Conservation (phyloP, 2,329 filamentous ascomycete species). For the Fusarium buharicum region DNA sequence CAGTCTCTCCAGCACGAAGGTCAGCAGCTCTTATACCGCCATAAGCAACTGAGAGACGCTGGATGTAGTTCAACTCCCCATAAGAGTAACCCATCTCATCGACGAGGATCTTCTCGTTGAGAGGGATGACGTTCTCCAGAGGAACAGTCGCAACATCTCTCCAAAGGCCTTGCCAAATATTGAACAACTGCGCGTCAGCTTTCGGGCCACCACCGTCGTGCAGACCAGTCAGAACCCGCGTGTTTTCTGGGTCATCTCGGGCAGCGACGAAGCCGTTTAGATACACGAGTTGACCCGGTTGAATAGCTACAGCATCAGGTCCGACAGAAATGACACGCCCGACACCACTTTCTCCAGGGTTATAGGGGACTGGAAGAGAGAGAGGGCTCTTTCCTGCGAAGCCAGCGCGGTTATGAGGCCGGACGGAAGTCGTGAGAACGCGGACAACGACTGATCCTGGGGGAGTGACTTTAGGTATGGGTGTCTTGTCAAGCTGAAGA, state of each 20-base stretch:
- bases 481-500: slow-evolving; percentile 9
- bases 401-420: slow-evolving; percentile 20
- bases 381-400: slow-evolving; percentile 26
- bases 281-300: slow-evolving; percentile 28
- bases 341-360: slow-evolving; percentile 6
- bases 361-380: slow-evolving; percentile 8
- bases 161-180: slow-evolving; percentile 31
- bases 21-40: slow-evolving; percentile 17
- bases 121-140: slow-evolving; percentile 13
- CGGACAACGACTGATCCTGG: slow-evolving; percentile 27
- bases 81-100: slow-evolving; percentile 29
- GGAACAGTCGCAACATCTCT: slow-evolving; percentile 15
- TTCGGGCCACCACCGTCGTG: slow-evolving; percentile 16
- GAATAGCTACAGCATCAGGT: slow-evolving; percentile 11
- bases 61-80: slow-evolving; percentile 29
- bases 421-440: slow-evolving; percentile 23
- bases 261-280: slow-evolving; percentile 23
- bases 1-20: slow-evolving; percentile 18
- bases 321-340: slow-evolving; percentile 26
- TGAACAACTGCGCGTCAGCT: slow-evolving; percentile 18
- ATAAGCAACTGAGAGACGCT: slow-evolving; percentile 30
- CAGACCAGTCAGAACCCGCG: slow-evolving; percentile 17
- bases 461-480: background rate
- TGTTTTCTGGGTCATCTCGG: slow-evolving; percentile 22
- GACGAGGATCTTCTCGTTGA: slow-evolving; percentile 14